Conservation (phyloP, 106 monocot genomes). For the Posidonia australis region DNA sequence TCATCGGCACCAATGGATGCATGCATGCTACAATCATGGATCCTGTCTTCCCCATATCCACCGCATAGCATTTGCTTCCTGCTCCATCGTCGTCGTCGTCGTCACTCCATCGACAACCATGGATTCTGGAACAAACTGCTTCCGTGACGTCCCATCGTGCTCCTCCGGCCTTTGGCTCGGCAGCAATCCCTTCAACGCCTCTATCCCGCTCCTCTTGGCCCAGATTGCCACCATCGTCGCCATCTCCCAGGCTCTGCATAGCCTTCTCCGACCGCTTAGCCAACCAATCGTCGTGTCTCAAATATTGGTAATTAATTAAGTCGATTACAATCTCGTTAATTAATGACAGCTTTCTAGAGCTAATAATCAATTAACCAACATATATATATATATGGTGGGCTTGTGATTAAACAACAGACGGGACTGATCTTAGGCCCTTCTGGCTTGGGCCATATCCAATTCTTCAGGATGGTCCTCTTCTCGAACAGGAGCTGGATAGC, state of each 20-base stretch:
- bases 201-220: conserved; percentile 44
- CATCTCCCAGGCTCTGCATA: conserved; percentile 24
- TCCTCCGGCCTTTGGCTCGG: conserved; percentile 42
- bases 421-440: conserved; percentile 9
- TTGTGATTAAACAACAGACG: no score
- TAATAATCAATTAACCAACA: not conserved
- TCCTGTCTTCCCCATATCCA: no score
- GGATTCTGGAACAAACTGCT: no score
- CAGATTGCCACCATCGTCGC: conserved; percentile 43
- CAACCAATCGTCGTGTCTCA: conserved; percentile 40
- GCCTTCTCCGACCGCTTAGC: conserved; percentile 34
- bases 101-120: no score
- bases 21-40: no score
- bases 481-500: not conserved
- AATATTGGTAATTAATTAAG: conserved; percentile 17
- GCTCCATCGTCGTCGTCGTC: no score
- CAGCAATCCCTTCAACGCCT: conserved; percentile 36
- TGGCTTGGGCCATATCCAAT: not conserved
- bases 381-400: no score
- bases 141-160: not conserved
- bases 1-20: no score
- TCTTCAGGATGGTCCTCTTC: not conserved
- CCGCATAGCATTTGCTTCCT: no score
- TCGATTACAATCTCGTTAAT: no score
- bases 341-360: not conserved